A percentile compares a stretch with the other conserved stretches of the same genome.
Conservation (phyloP, 2,329 filamentous ascomycete genomes). For the Fusarium incarnatum region DNA sequence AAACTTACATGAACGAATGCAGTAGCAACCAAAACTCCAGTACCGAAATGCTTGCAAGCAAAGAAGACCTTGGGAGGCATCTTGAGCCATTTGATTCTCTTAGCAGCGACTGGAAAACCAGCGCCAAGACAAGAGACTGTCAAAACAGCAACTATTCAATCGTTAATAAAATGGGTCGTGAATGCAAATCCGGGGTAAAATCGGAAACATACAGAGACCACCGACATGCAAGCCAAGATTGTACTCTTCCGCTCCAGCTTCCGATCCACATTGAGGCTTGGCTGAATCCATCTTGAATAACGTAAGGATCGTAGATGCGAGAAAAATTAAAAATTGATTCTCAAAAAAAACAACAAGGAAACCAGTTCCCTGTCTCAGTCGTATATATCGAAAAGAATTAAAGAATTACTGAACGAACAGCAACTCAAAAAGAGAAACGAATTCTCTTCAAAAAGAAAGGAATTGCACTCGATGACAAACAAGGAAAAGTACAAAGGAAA, state of each 20-base stretch:
- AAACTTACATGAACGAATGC: conserved; percentile 74
- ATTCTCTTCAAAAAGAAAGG: background rate
- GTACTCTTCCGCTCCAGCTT: conserved; percentile 35
- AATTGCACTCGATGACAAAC: conserved; percentile 10
- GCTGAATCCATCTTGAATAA: conserved; percentile 15
- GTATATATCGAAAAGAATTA: background rate
- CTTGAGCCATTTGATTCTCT: conserved; percentile 69
- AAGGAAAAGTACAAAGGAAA: conserved; percentile 23
- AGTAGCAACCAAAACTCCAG: conserved; percentile 77
- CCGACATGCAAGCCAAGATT: conserved; percentile 46
- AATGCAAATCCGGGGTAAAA: background rate
- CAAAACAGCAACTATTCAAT: conserved; percentile 48
- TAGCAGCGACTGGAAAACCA: conserved; percentile 64
- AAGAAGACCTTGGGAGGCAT: conserved; percentile 69
- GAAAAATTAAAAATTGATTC: background rate
- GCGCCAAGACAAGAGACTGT: conserved; percentile 52
- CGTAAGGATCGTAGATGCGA: conserved; percentile 3
- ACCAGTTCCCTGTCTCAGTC: conserved; percentile 3
- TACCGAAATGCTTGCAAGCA: conserved; percentile 75
- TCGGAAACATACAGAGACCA: conserved; percentile 47
- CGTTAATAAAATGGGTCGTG: background rate
- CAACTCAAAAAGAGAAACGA: background rate
- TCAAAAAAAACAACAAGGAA: background rate
- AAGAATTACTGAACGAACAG: conserved; percentile 1
- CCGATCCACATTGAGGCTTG: conserved; percentile 48